phyloP scores from a whole-genome alignment of 495 filamentous ascomycete species.

The Talaromyces liani region DNA sequence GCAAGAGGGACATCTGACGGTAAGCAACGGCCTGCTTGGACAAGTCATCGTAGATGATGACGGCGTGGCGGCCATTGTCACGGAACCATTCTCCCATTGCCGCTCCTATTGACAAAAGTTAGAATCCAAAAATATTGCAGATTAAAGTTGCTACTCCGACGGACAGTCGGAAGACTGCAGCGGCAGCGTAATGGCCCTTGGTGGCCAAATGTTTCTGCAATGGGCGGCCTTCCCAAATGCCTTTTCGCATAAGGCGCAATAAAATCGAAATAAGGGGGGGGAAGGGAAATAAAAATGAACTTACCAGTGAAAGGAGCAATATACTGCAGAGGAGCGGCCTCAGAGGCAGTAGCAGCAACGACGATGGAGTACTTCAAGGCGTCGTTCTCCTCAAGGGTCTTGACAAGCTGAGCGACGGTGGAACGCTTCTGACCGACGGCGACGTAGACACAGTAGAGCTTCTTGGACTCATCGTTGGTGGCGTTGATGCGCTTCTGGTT shows the following conservation, averaged over 20 bases:
- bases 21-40: constrained; percentile 99
- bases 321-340: constrained; percentile 91
- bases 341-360: constrained; percentile 94
- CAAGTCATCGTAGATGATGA: constrained; percentile 93
- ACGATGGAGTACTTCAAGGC: constrained; percentile 98
- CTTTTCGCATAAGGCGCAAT: background rate
- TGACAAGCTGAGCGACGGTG: constrained; percentile 96
- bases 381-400: constrained; percentile 99
- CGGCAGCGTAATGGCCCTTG: constrained; percentile 2
- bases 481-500: constrained; percentile 99
- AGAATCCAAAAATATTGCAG: constrained; percentile 1
- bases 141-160: constrained; percentile 3
- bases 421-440: constrained; percentile 99
- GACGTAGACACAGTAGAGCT: constrained; percentile 99
- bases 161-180: constrained; percentile 4
- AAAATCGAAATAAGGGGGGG: background rate
- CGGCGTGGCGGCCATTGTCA: constrained; percentile 85
- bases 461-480: constrained; percentile 81
- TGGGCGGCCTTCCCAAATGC: background rate
- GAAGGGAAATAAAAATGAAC: background rate
- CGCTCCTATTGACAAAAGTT: constrained; percentile 32
- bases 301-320: constrained; percentile 79
- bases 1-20: constrained; percentile 98
- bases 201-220: constrained; percentile 5
- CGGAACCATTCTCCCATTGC: constrained; percentile 84